Evolutionary conservation across 2,329 filamentous ascomycete genomes (phyloP).

Genomic region (Diaporthe ampelina): DNA sequence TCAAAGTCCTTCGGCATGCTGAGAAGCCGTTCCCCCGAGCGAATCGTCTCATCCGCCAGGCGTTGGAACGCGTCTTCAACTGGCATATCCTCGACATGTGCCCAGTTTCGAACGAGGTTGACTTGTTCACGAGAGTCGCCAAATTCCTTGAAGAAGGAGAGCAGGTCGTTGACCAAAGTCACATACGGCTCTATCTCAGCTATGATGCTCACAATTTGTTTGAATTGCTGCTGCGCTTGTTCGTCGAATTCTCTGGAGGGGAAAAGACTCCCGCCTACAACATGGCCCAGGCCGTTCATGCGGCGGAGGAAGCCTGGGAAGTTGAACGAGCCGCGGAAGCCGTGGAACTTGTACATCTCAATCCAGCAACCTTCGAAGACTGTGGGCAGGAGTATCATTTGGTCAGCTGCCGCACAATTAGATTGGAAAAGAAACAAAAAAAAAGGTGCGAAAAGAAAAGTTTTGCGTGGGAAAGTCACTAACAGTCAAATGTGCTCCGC

Average conservation of each 20-base stretch:
- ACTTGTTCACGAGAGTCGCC: not conserved
- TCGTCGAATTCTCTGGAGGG: not conserved
- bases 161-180: not conserved
- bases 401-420: not conserved
- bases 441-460: not conserved
- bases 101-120: slow-evolving; percentile 3
- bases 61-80: not conserved
- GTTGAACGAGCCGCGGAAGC: not conserved
- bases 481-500: not conserved
- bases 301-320: slow-evolving; percentile 5
- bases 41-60: not conserved
- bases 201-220: not conserved
- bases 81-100: not conserved
- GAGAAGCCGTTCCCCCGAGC: not conserved
- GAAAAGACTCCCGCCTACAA: not conserved
- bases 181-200: not conserved
- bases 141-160: slow-evolving; percentile 2
- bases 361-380: not conserved
- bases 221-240: not conserved
- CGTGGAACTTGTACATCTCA: not conserved
- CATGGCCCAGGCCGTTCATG: not conserved
- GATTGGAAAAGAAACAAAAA: not conserved
- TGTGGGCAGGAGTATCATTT: not conserved
- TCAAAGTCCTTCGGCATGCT: not conserved
- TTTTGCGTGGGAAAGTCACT: not conserved